Base-by-base conservation (phyloP, 2,329 filamentous ascomycete species). In the Fusarium illudens region DNA sequence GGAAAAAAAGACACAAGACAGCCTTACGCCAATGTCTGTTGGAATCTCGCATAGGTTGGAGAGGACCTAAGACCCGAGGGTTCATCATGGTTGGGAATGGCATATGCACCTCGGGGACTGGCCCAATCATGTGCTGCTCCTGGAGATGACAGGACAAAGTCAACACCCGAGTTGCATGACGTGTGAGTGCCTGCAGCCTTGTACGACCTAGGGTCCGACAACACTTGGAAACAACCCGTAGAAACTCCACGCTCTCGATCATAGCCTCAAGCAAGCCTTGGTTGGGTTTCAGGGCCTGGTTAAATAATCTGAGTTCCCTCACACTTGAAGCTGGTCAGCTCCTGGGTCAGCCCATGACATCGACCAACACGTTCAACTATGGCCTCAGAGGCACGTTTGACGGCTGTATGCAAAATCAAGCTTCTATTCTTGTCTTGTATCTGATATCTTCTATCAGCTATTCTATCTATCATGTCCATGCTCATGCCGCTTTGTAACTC, bases 391-490 rank as follows among this genome's bases (percentile, higher is more conserved):
- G 22, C 10, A 20, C 8, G 25, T 19, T 9, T 19, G 8, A 29
- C 12, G 30, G 27, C 27, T 29, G 6, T 15, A 39, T 39, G 20
- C 13, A 39, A 39, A n/a, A 6, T 22, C 39, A 36, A 36, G 12
- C 19, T 19, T 67, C 55, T 55, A 68, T 56, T 62, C 58, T 19
- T 57, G 20, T 42, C 37, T 33, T 15, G n/a, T n/a, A n/a, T 32
- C 17, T 2, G 15, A 22, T 49, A 19, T 19, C 42, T 22, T 53
- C 19, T 15, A 30, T 53, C 34, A 5, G 42, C 55, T 53, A 9
- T 62, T 52, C 15, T 58, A 46, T 67, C 55, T 66, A 63, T 65
- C 48, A 56, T 54, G 29, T 10, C 25, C 52, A 36, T 37, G 29
- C 53, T 58, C 56, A 59, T 44, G 17, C 61, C 49, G 39, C 44